Base-by-base conservation (phyloP, 2,329 filamentous ascomycete genomes). In the Fusarium oxysporum region DNA sequence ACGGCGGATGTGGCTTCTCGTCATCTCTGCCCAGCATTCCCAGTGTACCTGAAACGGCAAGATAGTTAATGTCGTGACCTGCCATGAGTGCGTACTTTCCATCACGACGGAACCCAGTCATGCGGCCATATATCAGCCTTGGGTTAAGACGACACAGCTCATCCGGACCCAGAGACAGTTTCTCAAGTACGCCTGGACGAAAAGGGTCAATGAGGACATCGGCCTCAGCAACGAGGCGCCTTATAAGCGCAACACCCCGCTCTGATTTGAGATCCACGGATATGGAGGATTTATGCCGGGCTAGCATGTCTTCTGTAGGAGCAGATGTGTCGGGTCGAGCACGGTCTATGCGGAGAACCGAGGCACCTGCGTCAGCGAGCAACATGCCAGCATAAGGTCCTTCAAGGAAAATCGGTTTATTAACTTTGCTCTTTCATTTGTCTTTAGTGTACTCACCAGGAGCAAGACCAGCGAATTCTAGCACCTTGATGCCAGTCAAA, bases 21-120 rank as follows among this genome's bases (percentile, higher is more conserved):
- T 86, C 88, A 33, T 85, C 84, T 1, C 92, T 86, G 2, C 96
- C 96, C 6, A 98, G 88, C 82, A 97, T 86, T 1, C 88, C 87
- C 33, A 98, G 83, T 2, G 93, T 92, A 1, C 96, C 96, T 0
- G 92, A 93, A 0, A 97, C 93, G 54, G 95, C 94, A 45, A 98
- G 92, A 82, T 98, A 98, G 80, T 98, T 98, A 81, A 98, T 97
- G 80, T 98, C 95, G 80, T 98, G 95, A 48, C 95, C 95, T 0
- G 95, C 95, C 95, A 97, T 98, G 77, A 88, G 84, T 53, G 89
- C 89, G 83, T 97, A 98, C 77, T 90, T 92, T 1, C 95, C 96
- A 82, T 97, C 94, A 43, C 95, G 87, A 17, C 96, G 88, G 82
- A 98, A 98, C 0, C 96, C 96, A 5, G 95, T 96, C 89, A 98